These are phyloP conservation scores for Persicaria maculosa DNA, from an alignment of 148 eudicot genomes.

Conservation along the genomic window DNA sequence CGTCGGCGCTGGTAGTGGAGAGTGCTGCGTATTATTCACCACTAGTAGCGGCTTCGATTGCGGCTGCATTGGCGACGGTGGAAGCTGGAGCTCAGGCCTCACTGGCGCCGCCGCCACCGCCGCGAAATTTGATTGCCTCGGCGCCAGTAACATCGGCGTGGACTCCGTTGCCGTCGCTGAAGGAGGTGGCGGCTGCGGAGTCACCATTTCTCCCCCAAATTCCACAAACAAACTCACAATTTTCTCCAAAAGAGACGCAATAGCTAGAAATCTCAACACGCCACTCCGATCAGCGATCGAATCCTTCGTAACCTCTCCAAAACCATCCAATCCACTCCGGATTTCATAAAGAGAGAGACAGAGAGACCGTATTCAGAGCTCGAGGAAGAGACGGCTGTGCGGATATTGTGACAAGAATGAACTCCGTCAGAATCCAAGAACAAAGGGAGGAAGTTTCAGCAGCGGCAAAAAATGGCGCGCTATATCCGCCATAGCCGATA, in stretches of 20 bases:
- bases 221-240: neutral
- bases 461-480: neutral
- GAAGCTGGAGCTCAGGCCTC: conserved; percentile 11
- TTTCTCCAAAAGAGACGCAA: neutral
- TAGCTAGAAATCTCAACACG: neutral
- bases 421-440: neutral
- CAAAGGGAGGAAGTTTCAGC: too few relatives aligned
- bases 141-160: conserved; percentile 10
- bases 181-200: conserved; percentile 11
- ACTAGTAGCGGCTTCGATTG: neutral
- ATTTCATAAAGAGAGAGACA: neutral
- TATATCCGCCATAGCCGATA: neutral
- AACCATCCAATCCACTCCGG: neutral
- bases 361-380: neutral
- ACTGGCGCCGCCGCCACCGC: neutral
- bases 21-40: neutral
- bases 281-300: neutral
- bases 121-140: conserved; percentile 13
- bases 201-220: conserved; percentile 9
- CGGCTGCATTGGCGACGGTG: neutral
- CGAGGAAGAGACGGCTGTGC: neutral
- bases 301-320: neutral
- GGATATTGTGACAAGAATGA: conserved; percentile 1
- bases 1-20: neutral
- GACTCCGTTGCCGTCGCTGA: conserved; percentile 4